These are phyloP conservation scores for Claviceps spartinae DNA, from an alignment of 2,329 filamentous ascomycete species.

Conservation along the genomic window DNA sequence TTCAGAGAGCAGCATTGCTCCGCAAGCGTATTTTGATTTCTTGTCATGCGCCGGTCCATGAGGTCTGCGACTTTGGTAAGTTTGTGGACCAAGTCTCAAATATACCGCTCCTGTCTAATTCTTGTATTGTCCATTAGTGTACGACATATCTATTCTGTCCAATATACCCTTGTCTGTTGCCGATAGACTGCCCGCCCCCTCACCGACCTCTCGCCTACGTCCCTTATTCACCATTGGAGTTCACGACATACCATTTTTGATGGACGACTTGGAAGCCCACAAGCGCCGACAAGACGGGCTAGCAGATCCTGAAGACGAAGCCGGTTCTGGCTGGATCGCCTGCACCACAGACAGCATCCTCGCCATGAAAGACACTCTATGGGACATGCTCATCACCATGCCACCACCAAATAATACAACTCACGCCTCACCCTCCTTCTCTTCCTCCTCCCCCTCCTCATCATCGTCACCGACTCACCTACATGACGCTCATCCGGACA, in stretches of 20 bases:
- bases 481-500: slow-evolving; percentile 35
- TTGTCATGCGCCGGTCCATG: slow-evolving; percentile 71
- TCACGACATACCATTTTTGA: slow-evolving; percentile 74
- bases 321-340: slow-evolving; percentile 67
- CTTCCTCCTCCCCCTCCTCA: not conserved
- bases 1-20: slow-evolving; percentile 75
- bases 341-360: slow-evolving; percentile 94
- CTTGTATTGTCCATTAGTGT: slow-evolving; percentile 43
- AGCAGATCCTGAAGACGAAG: slow-evolving; percentile 29
- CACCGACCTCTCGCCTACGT: slow-evolving; percentile 51
- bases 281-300: slow-evolving; percentile 24
- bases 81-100: not conserved
- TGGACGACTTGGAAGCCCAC: slow-evolving; percentile 41
- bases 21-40: slow-evolving; percentile 82
- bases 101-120: not conserved
- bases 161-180: slow-evolving; percentile 67
- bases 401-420: slow-evolving; percentile 50
- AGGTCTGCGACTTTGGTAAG: slow-evolving; percentile 78
- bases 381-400: slow-evolving; percentile 79
- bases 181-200: slow-evolving; percentile 51
- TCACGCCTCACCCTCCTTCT: slow-evolving; percentile 6
- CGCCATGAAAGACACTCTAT: slow-evolving; percentile 71
- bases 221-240: slow-evolving; percentile 90
- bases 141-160: slow-evolving; percentile 83
- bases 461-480: slow-evolving; percentile 13